These are phyloP conservation scores for Botrytis sinoallii DNA, from an alignment of 2,329 filamentous ascomycete genomes.

Conservation along the genomic window DNA sequence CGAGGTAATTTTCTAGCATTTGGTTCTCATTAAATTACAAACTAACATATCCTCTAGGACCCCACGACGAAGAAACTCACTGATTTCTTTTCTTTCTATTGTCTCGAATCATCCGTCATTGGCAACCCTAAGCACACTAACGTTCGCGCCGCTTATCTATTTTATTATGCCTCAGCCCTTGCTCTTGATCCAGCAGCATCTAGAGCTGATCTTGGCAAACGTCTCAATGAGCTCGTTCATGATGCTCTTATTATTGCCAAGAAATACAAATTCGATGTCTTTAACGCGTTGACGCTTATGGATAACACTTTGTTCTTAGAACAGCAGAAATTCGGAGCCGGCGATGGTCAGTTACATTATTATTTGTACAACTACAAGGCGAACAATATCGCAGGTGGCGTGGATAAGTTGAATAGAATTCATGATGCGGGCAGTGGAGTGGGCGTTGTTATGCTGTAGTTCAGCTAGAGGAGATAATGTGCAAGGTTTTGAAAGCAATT, in stretches of 20 bases:
- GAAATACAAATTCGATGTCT: slow-evolving; percentile 82
- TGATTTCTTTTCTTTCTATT: slow-evolving; percentile 97
- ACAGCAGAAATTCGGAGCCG: slow-evolving; percentile 89
- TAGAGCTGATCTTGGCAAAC: slow-evolving; percentile 63
- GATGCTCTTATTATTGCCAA: slow-evolving; percentile 89
- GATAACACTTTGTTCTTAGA: slow-evolving; percentile 93
- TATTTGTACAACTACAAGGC: slow-evolving; percentile 98
- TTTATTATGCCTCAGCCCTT: slow-evolving; percentile 88
- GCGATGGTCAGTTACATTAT: slow-evolving; percentile 93
- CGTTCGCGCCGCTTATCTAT: slow-evolving; percentile 89
- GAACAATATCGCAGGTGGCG: slow-evolving; percentile 78
- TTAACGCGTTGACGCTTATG: slow-evolving; percentile 90
- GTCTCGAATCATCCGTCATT: slow-evolving; percentile 89
- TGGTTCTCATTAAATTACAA: neutral
- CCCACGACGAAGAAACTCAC: slow-evolving; percentile 73
- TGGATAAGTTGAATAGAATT: slow-evolving; percentile 73
- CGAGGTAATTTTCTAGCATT: slow-evolving; percentile 50
- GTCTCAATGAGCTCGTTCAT: slow-evolving; percentile 75
- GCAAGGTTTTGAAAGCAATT: neutral
- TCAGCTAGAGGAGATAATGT: neutral
- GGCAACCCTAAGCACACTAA: slow-evolving; percentile 72
- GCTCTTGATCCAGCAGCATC: slow-evolving; percentile 61
- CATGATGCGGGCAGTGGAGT: slow-evolving; percentile 82
- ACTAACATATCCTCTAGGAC: slow-evolving; percentile 41
- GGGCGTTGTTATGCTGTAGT: slow-evolving; percentile 77